phyloP scores from a whole-genome alignment of 2,329 filamentous ascomycete species.

The Stemphylium lycopersici region DNA sequence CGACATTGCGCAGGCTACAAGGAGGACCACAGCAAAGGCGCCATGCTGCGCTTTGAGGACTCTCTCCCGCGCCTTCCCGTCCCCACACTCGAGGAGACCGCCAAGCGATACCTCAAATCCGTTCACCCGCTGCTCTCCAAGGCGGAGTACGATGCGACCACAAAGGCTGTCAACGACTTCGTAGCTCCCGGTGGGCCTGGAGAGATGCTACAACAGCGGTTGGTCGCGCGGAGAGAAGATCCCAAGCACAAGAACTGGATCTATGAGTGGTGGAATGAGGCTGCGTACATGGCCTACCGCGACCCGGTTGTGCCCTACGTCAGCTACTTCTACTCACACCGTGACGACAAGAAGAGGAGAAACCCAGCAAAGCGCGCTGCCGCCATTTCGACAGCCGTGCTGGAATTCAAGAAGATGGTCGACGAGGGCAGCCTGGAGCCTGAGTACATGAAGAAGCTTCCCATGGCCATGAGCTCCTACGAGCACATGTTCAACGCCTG shows the following conservation, averaged over 20 bases:
- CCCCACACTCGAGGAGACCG: slow-evolving; percentile 81
- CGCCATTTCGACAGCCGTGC: slow-evolving; percentile 80
- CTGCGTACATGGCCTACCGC: slow-evolving; percentile 89
- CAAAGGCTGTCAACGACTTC: slow-evolving; percentile 87
- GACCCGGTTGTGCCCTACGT: slow-evolving; percentile 98
- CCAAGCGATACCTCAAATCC: slow-evolving; percentile 79
- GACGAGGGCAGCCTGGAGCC: slow-evolving; percentile 84
- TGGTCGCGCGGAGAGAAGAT: slow-evolving; percentile 78
- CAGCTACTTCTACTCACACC: slow-evolving; percentile 99
- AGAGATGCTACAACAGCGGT: slow-evolving; percentile 83
- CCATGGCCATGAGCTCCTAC: slow-evolving; percentile 98
- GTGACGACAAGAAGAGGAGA: slow-evolving; percentile 85
- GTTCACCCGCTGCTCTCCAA: slow-evolving; percentile 75
- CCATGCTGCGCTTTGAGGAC: slow-evolving; percentile 84
- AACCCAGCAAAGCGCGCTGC: slow-evolving; percentile 93
- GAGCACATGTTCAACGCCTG: slow-evolving; percentile 98
- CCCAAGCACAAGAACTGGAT: slow-evolving; percentile 91
- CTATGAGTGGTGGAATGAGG: slow-evolving; percentile 97
- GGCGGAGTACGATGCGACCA: slow-evolving; percentile 72
- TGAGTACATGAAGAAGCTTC: slow-evolving; percentile 97
- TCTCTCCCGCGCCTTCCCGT: slow-evolving; percentile 82
- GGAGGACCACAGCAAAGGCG: slow-evolving; percentile 78
- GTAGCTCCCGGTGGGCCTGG: slow-evolving; percentile 84
- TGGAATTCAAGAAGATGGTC: slow-evolving; percentile 95
- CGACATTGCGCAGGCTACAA: slow-evolving; percentile 66